Evolutionary conservation across 257 asterid species (phyloP).

Genomic region (Capsicum pubescens): DNA sequence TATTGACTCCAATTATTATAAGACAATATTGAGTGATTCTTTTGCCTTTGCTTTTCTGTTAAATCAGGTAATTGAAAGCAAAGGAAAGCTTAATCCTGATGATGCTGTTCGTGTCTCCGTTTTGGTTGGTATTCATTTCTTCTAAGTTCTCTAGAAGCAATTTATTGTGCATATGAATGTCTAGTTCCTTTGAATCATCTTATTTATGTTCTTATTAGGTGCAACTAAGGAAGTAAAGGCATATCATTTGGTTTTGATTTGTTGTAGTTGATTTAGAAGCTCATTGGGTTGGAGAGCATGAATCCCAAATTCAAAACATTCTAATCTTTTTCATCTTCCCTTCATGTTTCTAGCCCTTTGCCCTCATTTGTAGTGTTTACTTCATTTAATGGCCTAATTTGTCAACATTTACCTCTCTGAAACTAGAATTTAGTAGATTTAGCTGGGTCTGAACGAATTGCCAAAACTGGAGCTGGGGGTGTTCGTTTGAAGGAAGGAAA

Average conservation of each 20-base stretch:
- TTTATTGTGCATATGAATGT: background rate
- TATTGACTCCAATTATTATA: slow-evolving; percentile 21
- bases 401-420: slow-evolving; percentile 31
- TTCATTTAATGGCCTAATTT: slow-evolving; percentile 13
- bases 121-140: slow-evolving; percentile 62
- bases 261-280: background rate
- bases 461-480: slow-evolving; percentile 98
- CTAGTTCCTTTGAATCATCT: background rate
- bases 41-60: slow-evolving; percentile 27
- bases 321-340: background rate
- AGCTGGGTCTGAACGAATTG: slow-evolving; percentile 97
- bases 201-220: background rate
- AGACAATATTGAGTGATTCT: slow-evolving; percentile 21
- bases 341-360: background rate
- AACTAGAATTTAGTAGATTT: slow-evolving; percentile 88
- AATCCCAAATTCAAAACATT: slow-evolving; percentile 4
- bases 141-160: background rate
- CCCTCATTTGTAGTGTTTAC: slow-evolving; percentile 20
- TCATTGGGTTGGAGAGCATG: background rate
- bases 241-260: background rate
- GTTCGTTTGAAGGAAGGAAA: slow-evolving; percentile 99
- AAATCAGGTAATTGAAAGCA: slow-evolving; percentile 93
- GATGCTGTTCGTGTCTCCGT: slow-evolving; percentile 94
- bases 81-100: slow-evolving; percentile 70
- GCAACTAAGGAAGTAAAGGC: slow-evolving; percentile 2